Base-by-base conservation (phyloP, 805 yeast species). In the Barnettozyma vustinii region DNA sequence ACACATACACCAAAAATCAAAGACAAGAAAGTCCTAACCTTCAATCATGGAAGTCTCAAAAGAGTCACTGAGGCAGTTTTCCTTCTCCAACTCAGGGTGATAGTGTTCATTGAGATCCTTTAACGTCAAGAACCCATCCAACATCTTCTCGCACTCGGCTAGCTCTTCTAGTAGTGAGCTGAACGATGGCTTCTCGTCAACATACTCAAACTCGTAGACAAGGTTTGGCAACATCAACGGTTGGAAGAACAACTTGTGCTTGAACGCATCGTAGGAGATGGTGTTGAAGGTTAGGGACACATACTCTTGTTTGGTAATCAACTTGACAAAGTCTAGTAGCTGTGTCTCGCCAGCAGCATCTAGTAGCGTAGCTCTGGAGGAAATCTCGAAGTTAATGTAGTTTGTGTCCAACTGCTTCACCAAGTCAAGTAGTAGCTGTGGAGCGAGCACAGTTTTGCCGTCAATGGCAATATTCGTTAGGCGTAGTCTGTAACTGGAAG, bases 201-300 rank as follows among this genome's bases (percentile, higher is more conserved):
- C 20, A 10, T 54, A 44, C 44, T 58, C 62, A 47, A 59, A 59
- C 45, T 58, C 62, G 41, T 56, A 59, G 5, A 53, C 49, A 42
- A 53, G 54, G 41, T 53, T 47, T 9, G 62, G 62, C n/a, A 59
- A 37, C 43, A 59, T 58, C 9, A 47, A 42, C 10, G 62, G 62
- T 27, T 58, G 55, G 43, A 58, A 59, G 9, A 56, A 39, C 23
- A 59, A n/a, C 43, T 58, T 56, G 21, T 18, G 20, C 21, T 21
- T 23, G 40, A 40, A 30, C 6, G 44, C 21, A 26, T 33, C 41
- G 26, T 30, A 33, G n/a, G 30, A 19, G 40, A 46, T 46, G 9
- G 44, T 46, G 41, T 46, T 46, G 44, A 46, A 46, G 6, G 48
- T 46, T 13, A 46, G 36, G 0, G 61, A 56, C 6, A 60, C 63